phyloP scores from a whole-genome alignment of 805 yeast genomes.

The Starmerella khaoyaiensis region DNA sequence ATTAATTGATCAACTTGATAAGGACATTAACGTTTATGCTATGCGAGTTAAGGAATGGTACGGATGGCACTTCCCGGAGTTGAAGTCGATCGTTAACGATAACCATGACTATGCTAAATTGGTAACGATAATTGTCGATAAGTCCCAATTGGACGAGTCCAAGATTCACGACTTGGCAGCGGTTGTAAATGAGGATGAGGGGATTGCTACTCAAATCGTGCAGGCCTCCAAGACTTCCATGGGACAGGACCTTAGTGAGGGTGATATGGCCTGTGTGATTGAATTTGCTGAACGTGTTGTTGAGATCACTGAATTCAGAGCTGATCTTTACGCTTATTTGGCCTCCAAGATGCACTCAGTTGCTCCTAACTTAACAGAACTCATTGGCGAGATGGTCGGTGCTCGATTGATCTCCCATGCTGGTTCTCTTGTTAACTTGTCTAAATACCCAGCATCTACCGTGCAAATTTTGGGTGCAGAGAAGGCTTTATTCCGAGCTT shows the following conservation, averaged over 20 bases:
- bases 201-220: constrained; percentile 76
- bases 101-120: constrained; percentile 76
- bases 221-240: constrained; percentile 93
- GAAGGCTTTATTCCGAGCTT: constrained; percentile 90
- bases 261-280: constrained; percentile 82
- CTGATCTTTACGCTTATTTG: constrained; percentile 68
- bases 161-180: constrained; percentile 79
- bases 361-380: constrained; percentile 92
- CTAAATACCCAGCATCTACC: constrained; percentile 98
- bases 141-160: constrained; percentile 46
- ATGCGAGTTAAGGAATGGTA: constrained; percentile 98
- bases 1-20: constrained; percentile 89
- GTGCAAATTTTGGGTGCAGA: constrained; percentile 97
- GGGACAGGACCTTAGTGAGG: constrained; percentile 97
- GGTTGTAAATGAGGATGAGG: constrained; percentile 81
- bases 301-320: constrained; percentile 80
- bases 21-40: constrained; percentile 92
- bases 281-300: constrained; percentile 91
- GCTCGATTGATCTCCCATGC: constrained; percentile 97
- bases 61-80: constrained; percentile 98
- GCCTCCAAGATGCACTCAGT: constrained; percentile 94
- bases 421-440: constrained; percentile 89
- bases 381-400: constrained; percentile 98
- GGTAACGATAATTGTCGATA: constrained; percentile 73
- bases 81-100: constrained; percentile 82